These are phyloP conservation scores for Colletotrichum somersetense DNA, from an alignment of 2,329 filamentous ascomycete species.

Conservation along the genomic window DNA sequence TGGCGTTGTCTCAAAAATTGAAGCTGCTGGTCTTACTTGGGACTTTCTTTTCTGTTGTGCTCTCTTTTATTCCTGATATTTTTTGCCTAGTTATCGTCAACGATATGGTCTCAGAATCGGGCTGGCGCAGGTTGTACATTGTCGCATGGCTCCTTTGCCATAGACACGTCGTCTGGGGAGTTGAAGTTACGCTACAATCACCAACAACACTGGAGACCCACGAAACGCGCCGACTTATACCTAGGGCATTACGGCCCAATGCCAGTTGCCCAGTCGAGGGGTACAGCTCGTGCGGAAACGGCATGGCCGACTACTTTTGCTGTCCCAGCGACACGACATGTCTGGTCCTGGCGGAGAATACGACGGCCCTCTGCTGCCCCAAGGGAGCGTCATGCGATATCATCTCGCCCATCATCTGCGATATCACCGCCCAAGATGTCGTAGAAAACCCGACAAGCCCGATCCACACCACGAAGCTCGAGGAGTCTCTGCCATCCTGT, in stretches of 20 bases:
- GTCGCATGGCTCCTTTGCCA: slow-evolving; percentile 26
- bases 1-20: slow-evolving; percentile 10
- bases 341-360: slow-evolving; percentile 69
- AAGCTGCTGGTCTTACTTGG: background rate
- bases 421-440: slow-evolving; percentile 71
- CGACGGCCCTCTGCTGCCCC: slow-evolving; percentile 80
- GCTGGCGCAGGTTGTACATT: slow-evolving; percentile 21
- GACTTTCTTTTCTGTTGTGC: background rate
- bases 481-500: slow-evolving; percentile 69
- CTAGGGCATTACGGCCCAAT: slow-evolving; percentile 14
- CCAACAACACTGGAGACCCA: background rate
- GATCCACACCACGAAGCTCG: slow-evolving; percentile 75
- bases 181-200: slow-evolving; percentile 8
- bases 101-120: slow-evolving; percentile 12
- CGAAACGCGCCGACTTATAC: background rate
- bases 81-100: background rate
- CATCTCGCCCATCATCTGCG: slow-evolving; percentile 75
- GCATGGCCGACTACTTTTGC: slow-evolving; percentile 75
- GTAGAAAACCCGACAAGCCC: slow-evolving; percentile 66
- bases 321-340: slow-evolving; percentile 69
- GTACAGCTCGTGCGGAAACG: slow-evolving; percentile 33
- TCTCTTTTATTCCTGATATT: background rate
- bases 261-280: slow-evolving; percentile 34
- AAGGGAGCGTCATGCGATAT: slow-evolving; percentile 64
- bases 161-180: background rate